phyloP scores from a whole-genome alignment of 495 filamentous ascomycete genomes.

The Tricharina praecox region DNA sequence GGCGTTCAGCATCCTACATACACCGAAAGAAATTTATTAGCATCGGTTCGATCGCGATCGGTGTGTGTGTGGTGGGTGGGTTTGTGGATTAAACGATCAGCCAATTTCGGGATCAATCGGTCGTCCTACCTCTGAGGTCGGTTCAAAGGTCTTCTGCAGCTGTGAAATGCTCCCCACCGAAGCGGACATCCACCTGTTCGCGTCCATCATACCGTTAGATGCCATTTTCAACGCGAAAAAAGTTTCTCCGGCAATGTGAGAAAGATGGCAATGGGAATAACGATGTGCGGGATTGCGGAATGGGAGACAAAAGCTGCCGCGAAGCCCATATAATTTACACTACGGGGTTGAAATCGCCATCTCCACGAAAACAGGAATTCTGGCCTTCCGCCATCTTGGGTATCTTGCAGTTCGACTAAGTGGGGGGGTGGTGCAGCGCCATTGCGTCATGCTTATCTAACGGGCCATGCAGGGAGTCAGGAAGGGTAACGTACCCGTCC shows the following conservation, averaged over 20 bases:
- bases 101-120: background rate
- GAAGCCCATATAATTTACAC: background rate
- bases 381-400: background rate
- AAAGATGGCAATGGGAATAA: no score
- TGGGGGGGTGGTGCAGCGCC: background rate
- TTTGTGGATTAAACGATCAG: background rate
- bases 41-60: constrained; percentile 4
- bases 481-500: constrained; percentile 15
- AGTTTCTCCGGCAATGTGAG: no score
- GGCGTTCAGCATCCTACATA: no score
- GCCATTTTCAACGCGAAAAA: no score
- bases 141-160: background rate
- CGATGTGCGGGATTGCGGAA: no score
- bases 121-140: constrained; percentile 8
- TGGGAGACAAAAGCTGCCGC: no score
- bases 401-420: background rate
- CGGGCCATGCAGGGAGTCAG: no score
- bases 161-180: constrained; percentile 4
- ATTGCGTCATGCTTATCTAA: constrained; percentile 9
- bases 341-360: background rate
- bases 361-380: constrained; percentile 6
- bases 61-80: background rate
- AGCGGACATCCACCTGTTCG: constrained; percentile 4
- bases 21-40: background rate
- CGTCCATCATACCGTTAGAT: constrained; percentile 2